phyloP scores from a whole-genome alignment of 2,329 filamentous ascomycete species.

The Colletotrichum sp. region DNA sequence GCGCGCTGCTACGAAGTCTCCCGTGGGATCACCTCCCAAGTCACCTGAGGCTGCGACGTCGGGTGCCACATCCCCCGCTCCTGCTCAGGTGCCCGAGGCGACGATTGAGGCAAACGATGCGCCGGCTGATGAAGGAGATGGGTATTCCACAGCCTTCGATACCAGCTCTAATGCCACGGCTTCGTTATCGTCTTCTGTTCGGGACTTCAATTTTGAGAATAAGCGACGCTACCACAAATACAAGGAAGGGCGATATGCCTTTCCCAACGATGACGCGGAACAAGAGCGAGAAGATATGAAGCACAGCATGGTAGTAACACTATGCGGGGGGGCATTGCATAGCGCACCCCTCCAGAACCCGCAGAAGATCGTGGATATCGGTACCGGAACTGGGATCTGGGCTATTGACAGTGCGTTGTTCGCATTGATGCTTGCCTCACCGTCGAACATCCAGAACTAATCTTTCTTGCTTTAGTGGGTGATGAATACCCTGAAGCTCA shows the following conservation, averaged over 20 bases:
- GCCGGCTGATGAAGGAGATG: background rate
- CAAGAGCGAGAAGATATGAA: slow-evolving; percentile 45
- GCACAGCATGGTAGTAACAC: slow-evolving; percentile 31
- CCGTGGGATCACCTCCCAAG: background rate
- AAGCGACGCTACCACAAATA: slow-evolving; percentile 47
- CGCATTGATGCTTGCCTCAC: background rate
- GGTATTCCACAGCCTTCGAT: background rate
- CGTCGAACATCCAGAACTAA: background rate
- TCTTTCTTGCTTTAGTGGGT: slow-evolving; percentile 29
- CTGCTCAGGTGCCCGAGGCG: background rate
- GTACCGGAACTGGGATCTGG: slow-evolving; percentile 55
- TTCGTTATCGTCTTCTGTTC: slow-evolving; percentile 35
- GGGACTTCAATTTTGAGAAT: slow-evolving; percentile 46
- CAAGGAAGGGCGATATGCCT: slow-evolving; percentile 41
- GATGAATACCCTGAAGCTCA: slow-evolving; percentile 10
- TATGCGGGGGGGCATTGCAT: background rate
- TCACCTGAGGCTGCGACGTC: background rate
- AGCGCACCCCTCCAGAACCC: background rate
- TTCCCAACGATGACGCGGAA: slow-evolving; percentile 48
- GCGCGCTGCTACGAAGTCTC: background rate
- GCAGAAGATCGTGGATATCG: background rate
- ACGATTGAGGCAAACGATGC: background rate
- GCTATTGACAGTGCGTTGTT: slow-evolving; percentile 53
- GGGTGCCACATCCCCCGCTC: background rate
- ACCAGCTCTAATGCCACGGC: background rate